Conservation (phyloP, 768 basidiomycete species). For the Pleurotus ostreatus region DNA sequence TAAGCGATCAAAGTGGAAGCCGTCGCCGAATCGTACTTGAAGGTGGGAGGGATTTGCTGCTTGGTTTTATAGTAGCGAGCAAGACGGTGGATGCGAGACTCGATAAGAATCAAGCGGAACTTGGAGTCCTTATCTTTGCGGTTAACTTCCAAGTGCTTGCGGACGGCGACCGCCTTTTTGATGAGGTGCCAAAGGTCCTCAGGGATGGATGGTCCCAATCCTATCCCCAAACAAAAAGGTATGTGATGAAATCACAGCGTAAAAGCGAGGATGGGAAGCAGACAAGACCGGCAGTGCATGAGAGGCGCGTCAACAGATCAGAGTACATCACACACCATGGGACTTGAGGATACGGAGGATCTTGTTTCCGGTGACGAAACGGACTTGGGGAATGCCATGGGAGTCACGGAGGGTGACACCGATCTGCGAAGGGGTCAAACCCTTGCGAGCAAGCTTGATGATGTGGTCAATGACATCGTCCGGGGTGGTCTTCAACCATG, state of each 20-base stretch:
- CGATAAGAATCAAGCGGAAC: slow-evolving; percentile 94
- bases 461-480: slow-evolving; percentile 97
- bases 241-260: slow-evolving; percentile 17
- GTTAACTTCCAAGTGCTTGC: slow-evolving; percentile 98
- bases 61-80: slow-evolving; percentile 98
- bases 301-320: slow-evolving; percentile 13
- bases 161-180: slow-evolving; percentile 99
- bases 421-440: slow-evolving; percentile 95
- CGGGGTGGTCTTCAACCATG: slow-evolving; percentile 95
- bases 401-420: slow-evolving; percentile 98
- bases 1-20: slow-evolving; percentile 89
- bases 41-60: slow-evolving; percentile 95
- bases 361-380: slow-evolving; percentile 98
- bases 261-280: slow-evolving; percentile 7
- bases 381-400: slow-evolving; percentile 97
- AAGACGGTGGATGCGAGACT: slow-evolving; percentile 96
- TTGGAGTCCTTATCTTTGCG: slow-evolving; percentile 99
- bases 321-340: slow-evolving; percentile 56
- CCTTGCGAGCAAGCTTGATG: slow-evolving; percentile 95
- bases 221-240: slow-evolving; percentile 63
- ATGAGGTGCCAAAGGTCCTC: slow-evolving; percentile 99
- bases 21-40: slow-evolving; percentile 97
- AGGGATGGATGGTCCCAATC: slow-evolving; percentile 94
- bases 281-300: slow-evolving; percentile 6
- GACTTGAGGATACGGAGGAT: slow-evolving; percentile 97